Percentiles rank a stretch among this genome's conserved stretches.
These are phyloP conservation scores for Larix kaempferi DNA, from an alignment of 75 land plant genomes.

Conservation along the genomic window DNA sequence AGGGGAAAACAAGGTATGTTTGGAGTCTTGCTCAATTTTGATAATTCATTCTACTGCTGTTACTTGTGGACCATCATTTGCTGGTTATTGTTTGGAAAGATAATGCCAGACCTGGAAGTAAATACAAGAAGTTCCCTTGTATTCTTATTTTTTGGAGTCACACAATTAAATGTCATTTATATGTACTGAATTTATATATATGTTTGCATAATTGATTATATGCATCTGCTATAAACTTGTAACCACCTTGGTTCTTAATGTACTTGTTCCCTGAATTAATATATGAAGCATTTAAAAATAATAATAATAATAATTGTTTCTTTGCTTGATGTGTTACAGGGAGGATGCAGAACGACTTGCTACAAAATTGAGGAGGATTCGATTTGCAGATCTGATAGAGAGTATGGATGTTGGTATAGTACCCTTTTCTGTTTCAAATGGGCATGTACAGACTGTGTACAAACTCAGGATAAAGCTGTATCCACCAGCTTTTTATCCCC, in stretches of 20 bases:
- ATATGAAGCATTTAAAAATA: too few species aligned
- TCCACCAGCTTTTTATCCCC: constrained; percentile 42
- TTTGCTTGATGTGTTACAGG: constrained; percentile 29
- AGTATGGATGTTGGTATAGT: constrained; percentile 59
- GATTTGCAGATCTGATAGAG: constrained; percentile 74
- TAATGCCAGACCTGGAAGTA: too few species aligned
- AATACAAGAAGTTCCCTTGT: too few species aligned
- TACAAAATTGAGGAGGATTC: constrained; percentile 53
- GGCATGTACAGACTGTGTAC: constrained; percentile 35
- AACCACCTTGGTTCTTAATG: too few species aligned
- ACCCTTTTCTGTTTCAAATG: constrained; percentile 35
- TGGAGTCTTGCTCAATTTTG: not conserved
- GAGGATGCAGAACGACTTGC: constrained; percentile 77
- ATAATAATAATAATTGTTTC: not conserved
- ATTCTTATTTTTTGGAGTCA: too few species aligned
- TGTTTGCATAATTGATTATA: too few species aligned
- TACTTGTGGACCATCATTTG: too few species aligned
- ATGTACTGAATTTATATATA: too few species aligned
- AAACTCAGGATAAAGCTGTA: constrained; percentile 60
- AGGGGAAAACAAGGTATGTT: constrained; percentile 60
- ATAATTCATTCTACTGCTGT: not conserved
- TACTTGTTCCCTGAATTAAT: too few species aligned
- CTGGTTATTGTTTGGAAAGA: too few species aligned
- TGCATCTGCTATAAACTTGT: too few species aligned
- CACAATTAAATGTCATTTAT: too few species aligned